These are phyloP conservation scores for Ganoderma multipileum DNA, from an alignment of 1,284 basidiomycete species.

Conservation along the genomic window DNA sequence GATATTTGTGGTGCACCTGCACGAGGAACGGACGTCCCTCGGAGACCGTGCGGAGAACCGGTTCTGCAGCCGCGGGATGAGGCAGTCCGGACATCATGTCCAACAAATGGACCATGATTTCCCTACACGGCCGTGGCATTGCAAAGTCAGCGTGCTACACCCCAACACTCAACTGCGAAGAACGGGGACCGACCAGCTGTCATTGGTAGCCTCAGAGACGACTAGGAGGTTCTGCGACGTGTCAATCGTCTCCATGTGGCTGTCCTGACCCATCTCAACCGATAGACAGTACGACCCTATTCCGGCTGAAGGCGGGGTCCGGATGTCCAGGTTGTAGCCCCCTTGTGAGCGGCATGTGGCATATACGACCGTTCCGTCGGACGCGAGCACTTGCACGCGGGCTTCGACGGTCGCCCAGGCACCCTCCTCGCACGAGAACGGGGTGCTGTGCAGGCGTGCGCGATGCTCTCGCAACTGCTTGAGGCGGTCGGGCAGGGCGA, in stretches of 20 bases:
- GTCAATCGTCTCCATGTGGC: conserved; percentile 11
- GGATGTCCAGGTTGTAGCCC: conserved; percentile 11
- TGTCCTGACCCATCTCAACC: neutral
- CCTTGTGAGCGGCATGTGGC: conserved; percentile 7
- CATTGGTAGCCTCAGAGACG: neutral
- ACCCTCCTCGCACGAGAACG: neutral
- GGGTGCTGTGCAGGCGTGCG: neutral
- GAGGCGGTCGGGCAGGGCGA: conserved; percentile 5
- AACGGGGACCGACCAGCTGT: neutral
- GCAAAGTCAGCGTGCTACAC: neutral
- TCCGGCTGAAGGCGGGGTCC: conserved; percentile 1
- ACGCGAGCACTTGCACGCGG: conserved; percentile 13
- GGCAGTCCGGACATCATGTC: conserved; percentile 1
- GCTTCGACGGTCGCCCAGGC: neutral
- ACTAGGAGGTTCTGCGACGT: conserved; percentile 10
- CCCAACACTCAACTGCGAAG: neutral
- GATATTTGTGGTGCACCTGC: conserved; percentile 8
- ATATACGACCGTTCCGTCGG: conserved; percentile 9
- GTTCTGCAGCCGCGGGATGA: conserved; percentile 2
- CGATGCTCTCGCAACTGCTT: conserved; percentile 6
- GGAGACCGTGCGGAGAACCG: neutral
- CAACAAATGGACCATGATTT: conserved; percentile 6
- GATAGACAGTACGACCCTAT: neutral
- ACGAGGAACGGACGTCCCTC: conserved; percentile 6
- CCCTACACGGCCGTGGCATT: neutral